phyloP scores from a whole-genome alignment of 345 rosid genomes.

The Aegle marmelos region DNA sequence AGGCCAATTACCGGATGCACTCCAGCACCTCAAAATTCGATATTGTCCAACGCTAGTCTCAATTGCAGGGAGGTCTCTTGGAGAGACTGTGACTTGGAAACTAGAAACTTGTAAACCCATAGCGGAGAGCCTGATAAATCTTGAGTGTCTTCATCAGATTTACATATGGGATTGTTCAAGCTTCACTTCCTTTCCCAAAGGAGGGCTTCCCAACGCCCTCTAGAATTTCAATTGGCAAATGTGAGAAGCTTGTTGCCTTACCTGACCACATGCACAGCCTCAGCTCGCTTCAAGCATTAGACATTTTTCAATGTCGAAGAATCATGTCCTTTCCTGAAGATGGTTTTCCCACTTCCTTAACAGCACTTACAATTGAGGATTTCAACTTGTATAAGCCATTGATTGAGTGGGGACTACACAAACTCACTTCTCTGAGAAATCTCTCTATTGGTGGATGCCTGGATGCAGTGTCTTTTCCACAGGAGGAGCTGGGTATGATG shows the following conservation, averaged over 20 bases:
- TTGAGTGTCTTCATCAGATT: conserved; percentile 7
- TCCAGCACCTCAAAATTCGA: background rate
- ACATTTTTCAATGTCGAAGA: conserved; percentile 10
- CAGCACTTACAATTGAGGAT: conserved; percentile 1
- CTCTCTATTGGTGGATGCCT: conserved; percentile 14
- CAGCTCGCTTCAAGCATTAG: conserved; percentile 14
- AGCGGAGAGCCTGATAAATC: conserved; percentile 11
- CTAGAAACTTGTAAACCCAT: background rate
- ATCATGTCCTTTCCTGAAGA: conserved; percentile 5
- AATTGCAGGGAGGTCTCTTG: conserved; percentile 9
- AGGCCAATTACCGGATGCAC: background rate
- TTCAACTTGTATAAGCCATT: conserved; percentile 4
- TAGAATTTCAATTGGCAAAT: background rate
- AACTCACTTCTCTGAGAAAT: conserved; percentile 3
- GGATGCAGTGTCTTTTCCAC: conserved; percentile 17
- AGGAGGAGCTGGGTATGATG: background rate
- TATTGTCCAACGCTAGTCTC: background rate
- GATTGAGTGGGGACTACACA: conserved; percentile 14
- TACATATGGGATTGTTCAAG: background rate
- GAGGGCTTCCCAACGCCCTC: background rate
- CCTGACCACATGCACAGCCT: background rate
- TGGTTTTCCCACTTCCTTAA: conserved; percentile 19
- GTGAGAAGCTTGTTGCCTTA: conserved; percentile 3
- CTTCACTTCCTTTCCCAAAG: background rate
- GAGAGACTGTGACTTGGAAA: too few relatives aligned